Base-by-base conservation (phyloP, 495 filamentous ascomycete species). In the Astrothelium macrocarpum region DNA sequence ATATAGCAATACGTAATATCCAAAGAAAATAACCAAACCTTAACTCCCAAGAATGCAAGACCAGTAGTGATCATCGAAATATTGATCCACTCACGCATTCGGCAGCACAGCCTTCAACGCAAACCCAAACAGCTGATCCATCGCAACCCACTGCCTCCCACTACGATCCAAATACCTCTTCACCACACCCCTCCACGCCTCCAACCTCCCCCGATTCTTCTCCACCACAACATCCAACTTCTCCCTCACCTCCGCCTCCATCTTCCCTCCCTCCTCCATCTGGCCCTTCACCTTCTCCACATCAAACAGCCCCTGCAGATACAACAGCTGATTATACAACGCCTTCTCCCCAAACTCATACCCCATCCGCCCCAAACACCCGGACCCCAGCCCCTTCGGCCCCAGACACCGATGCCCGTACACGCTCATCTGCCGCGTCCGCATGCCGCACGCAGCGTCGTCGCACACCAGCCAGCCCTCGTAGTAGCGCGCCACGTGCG, bases 121-220 rank as follows among this genome's bases (percentile, higher is more conserved):
- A 77, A 87, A 89, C 60, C 77, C 80, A 80, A 97, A 98, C 64
- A 98, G 77, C 71, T 79, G 84, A 75, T 93, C 91, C 94, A 97
- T 98, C 63, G 89, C 89, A 62, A 98, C 94, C 91, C 91, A 97
- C 76, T 89, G 88, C 72, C 91, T 80, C 36, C 95, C 94, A 79
- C 91, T 96, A 80, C 91, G 94, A 72, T 90, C 90, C 74, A 98
- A 74, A 77, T 97, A 95, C 71, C 75, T 85, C 64, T 90, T 90
- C 12, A 95, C 91, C n/a, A 89, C 85, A 1, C 80, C 82, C 76
- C 82, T 86, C 56, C 91, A 77, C 9, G 88, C 90, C 20, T 70
- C 82, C 72, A 97, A 97, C 69, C 90, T 75, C 36, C 77, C 78
- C 32, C 87, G 78, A 73, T 97, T 97, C 72, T 88, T 84, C 71